These are phyloP conservation scores for Oidium heveae DNA, from an alignment of 2,329 filamentous ascomycete species.

Conservation along the genomic window DNA sequence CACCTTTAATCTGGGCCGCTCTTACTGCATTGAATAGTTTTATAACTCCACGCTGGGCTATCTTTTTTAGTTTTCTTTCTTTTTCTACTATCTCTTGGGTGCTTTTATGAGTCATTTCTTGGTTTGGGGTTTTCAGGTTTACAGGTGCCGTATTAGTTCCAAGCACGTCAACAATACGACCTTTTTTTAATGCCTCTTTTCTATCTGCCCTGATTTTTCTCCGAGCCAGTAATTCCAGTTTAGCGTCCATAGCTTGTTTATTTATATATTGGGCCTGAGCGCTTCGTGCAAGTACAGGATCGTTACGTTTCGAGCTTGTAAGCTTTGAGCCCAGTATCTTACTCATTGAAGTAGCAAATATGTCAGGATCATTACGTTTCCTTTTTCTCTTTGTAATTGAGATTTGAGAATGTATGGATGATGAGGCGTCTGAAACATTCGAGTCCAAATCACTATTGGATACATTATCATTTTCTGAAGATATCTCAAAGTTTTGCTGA, in stretches of 20 bases:
- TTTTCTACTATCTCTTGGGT: constrained; percentile 34
- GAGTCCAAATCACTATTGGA: constrained; percentile 15
- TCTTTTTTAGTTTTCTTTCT: constrained; percentile 63
- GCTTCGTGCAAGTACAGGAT: constrained; percentile 78
- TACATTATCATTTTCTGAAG: constrained; percentile 6
- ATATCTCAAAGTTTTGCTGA: no score
- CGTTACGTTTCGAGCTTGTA: constrained; percentile 51
- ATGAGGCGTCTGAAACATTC: constrained; percentile 14
- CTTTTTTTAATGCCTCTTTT: constrained; percentile 57
- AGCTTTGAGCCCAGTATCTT: constrained; percentile 85
- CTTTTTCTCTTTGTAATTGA: constrained; percentile 25
- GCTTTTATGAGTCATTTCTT: constrained; percentile 18
- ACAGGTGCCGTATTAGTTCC: constrained; percentile 25
- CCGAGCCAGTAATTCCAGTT: constrained; percentile 59
- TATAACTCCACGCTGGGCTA: constrained; percentile 77
- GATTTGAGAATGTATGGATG: constrained; percentile 15
- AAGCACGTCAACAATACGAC: constrained; percentile 68
- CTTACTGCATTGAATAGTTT: constrained; percentile 92
- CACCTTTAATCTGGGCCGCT: constrained; percentile 71
- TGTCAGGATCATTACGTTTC: constrained; percentile 77
- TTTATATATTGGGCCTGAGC: constrained; percentile 47
- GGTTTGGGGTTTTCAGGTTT: constrained; percentile 19
- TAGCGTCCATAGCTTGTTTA: constrained; percentile 45
- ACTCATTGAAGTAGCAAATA: constrained; percentile 78
- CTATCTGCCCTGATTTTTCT: constrained; percentile 60